These are phyloP conservation scores for Zanthoxylum bungeanum DNA, from an alignment of 345 rosid species.

Conservation along the genomic window DNA sequence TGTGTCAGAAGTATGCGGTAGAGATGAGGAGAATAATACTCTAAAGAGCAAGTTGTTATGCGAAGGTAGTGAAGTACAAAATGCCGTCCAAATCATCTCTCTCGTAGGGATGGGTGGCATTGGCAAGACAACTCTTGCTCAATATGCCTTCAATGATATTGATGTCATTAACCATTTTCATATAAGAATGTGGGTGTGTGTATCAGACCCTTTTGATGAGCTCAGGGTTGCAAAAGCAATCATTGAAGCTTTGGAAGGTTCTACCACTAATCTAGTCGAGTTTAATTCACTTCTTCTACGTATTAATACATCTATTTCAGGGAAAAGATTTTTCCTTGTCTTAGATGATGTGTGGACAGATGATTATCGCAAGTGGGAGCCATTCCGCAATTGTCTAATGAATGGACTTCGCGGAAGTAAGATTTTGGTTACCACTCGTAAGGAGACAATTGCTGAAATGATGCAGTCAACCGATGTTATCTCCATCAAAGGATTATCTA, in stretches of 20 bases:
- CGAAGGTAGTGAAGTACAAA: not conserved
- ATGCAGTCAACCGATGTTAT: not conserved
- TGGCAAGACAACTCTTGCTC: constrained; percentile 4
- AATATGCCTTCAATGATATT: not conserved
- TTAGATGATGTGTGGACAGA: not conserved
- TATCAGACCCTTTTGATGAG: constrained; percentile 4
- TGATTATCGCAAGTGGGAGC: not conserved
- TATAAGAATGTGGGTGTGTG: not conserved
- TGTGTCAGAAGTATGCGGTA: not conserved
- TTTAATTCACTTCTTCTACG: not conserved
- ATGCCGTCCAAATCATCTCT: not conserved
- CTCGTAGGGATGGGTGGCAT: not conserved
- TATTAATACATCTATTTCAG: not conserved
- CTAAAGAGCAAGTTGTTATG: not conserved
- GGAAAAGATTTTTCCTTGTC: not conserved
- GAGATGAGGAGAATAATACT: not conserved
- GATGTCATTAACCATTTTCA: not conserved
- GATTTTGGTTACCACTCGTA: not conserved
- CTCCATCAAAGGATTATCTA: not conserved
- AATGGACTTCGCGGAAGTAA: not conserved
- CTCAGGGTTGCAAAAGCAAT: not conserved
- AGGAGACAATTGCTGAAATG: not conserved
- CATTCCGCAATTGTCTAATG: not conserved
- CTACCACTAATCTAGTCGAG: not conserved
- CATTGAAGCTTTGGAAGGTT: not conserved